These are phyloP conservation scores for Neurospora hispaniola DNA, from an alignment of 495 filamentous ascomycete genomes.

Conservation along the genomic window DNA sequence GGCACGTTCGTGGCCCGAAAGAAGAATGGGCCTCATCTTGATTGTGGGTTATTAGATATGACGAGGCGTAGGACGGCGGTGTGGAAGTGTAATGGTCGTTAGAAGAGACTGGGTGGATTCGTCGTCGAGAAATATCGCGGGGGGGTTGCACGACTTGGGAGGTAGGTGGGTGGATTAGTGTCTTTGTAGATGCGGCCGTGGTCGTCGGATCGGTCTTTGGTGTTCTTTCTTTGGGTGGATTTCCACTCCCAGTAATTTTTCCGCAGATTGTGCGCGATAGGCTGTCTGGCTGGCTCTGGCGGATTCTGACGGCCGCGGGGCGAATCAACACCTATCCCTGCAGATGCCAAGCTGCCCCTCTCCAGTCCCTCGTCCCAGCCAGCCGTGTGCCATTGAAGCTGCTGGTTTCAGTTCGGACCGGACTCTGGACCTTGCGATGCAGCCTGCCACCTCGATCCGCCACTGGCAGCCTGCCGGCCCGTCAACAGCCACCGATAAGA, in stretches of 20 bases:
- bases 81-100: slow-evolving; percentile 1
- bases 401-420: not conserved
- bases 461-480: not conserved
- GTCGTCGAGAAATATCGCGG: slow-evolving; percentile 5
- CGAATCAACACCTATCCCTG: not conserved
- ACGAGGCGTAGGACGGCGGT: not conserved
- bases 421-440: not conserved
- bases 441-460: not conserved
- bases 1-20: slow-evolving; percentile 96
- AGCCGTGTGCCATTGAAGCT: no score
- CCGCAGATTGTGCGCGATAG: slow-evolving; percentile 27
- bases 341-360: not conserved
- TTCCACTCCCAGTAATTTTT: slow-evolving; percentile 21
- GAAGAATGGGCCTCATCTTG: slow-evolving; percentile 87
- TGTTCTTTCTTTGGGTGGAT: slow-evolving; percentile 11
- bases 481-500: not conserved
- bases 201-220: slow-evolving; percentile 1
- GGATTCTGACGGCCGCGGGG: not conserved
- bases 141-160: not conserved
- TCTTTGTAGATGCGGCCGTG: slow-evolving; percentile 1
- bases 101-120: slow-evolving; percentile 1
- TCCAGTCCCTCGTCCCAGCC: not conserved
- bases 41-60: slow-evolving; percentile 1
- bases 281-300: slow-evolving; percentile 4
- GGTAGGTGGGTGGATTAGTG: not conserved